Conservation (phyloP, 2,329 filamentous ascomycete species). For the Fusarium subtropicale region DNA sequence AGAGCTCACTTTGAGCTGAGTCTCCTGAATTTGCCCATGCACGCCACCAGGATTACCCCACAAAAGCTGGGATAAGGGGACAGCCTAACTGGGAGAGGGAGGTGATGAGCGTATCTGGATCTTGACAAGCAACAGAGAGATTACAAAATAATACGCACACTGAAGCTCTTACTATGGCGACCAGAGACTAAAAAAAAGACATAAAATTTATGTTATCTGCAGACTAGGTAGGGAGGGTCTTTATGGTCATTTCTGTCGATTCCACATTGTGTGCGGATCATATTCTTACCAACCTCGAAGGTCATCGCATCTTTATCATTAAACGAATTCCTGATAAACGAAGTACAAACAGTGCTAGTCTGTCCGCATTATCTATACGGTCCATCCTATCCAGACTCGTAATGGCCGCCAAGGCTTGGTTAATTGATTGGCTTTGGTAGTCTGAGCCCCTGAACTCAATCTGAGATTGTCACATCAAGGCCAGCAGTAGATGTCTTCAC, state of each 20-base stretch:
- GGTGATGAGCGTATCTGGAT: constrained; percentile 24
- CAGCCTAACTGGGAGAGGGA: constrained; percentile 36
- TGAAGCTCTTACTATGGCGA: neutral
- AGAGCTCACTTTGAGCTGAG: constrained; percentile 15
- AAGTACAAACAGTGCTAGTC: neutral
- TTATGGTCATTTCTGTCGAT: neutral
- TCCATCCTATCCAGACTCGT: neutral
- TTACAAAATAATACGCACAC: neutral
- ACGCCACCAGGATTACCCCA: constrained; percentile 42
- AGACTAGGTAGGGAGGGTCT: neutral
- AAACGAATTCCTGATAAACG: neutral
- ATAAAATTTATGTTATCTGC: neutral
- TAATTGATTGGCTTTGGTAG: neutral
- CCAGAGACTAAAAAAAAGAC: neutral
- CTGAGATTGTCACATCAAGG: constrained; percentile 1
- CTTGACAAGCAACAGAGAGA: neutral
- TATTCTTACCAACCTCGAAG: neutral
- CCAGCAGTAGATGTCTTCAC: constrained; percentile 1
- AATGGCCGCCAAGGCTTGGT: neutral
- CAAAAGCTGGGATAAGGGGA: constrained; percentile 43
- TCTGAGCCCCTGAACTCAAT: constrained; percentile 23
- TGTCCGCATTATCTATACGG: neutral
- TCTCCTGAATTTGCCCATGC: constrained; percentile 39
- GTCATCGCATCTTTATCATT: constrained; percentile 5
- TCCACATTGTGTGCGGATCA: neutral